These are phyloP conservation scores for Cydonia oblonga DNA, from an alignment of 331 rosid species.

Conservation along the genomic window DNA sequence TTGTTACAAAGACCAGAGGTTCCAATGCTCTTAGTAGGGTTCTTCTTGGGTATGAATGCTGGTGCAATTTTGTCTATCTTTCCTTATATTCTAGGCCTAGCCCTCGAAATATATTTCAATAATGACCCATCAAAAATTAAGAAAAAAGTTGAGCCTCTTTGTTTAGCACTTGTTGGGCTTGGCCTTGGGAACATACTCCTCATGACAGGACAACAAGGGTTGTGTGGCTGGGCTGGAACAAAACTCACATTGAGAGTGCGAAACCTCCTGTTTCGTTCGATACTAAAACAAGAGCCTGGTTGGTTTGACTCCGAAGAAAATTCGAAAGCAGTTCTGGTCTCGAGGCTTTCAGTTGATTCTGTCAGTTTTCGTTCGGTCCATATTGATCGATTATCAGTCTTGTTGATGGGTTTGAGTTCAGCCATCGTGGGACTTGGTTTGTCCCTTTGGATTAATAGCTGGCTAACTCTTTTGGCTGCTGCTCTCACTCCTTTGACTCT, in stretches of 20 bases:
- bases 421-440: slow-evolving; percentile 65
- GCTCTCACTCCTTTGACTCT: slow-evolving; percentile 77
- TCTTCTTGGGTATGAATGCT: slow-evolving; percentile 55
- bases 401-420: slow-evolving; percentile 78
- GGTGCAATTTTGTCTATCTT: slow-evolving; percentile 70
- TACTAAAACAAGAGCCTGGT: slow-evolving; percentile 79
- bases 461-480: slow-evolving; percentile 57
- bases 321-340: slow-evolving; percentile 56
- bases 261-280: slow-evolving; percentile 56
- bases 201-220: slow-evolving; percentile 89
- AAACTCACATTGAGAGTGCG: slow-evolving; percentile 69
- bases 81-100: slow-evolving; percentile 52
- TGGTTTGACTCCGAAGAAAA: slow-evolving; percentile 87
- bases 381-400: slow-evolving; percentile 65
- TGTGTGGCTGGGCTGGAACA: slow-evolving; percentile 89
- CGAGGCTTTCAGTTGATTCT: slow-evolving; percentile 62
- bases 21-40: slow-evolving; percentile 42
- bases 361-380: slow-evolving; percentile 61
- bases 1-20: slow-evolving; percentile 58
- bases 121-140: slow-evolving; percentile 25
- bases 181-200: slow-evolving; percentile 61
- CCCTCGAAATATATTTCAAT: slow-evolving; percentile 48
- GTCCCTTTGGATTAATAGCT: slow-evolving; percentile 39
- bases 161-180: slow-evolving; percentile 60
- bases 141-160: slow-evolving; percentile 37